Conservation (phyloP, 202 grass and related monocot genomes). For the Bolboschoenoplectus hybrid region DNA sequence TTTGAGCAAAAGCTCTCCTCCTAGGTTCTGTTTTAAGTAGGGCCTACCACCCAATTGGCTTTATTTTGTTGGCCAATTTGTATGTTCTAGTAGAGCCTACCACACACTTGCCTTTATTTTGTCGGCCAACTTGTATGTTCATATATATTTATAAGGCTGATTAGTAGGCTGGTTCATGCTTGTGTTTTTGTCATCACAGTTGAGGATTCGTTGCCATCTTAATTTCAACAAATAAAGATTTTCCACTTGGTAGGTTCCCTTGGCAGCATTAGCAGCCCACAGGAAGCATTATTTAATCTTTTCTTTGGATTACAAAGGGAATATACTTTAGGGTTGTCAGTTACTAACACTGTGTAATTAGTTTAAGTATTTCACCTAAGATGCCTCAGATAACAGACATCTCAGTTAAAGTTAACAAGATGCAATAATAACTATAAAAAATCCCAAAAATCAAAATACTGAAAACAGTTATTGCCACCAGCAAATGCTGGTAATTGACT, state of each 20-base stretch:
- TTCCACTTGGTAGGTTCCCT: slow-evolving; percentile 27
- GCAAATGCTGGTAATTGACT: neutral
- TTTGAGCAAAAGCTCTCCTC: slow-evolving; percentile 23
- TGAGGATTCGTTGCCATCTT: neutral
- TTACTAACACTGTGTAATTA: slow-evolving; percentile 10
- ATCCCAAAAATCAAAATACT: neutral
- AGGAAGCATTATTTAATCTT: neutral
- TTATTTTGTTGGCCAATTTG: slow-evolving; percentile 19
- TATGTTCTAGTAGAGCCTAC: slow-evolving; percentile 21
- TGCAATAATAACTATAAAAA: neutral
- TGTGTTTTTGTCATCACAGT: slow-evolving; percentile 23
- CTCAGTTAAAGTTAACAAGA: neutral
- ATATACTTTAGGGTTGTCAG: slow-evolving; percentile 20
- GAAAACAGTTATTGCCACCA: slow-evolving; percentile 10
- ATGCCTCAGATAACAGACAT: neutral
- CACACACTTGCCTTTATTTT: slow-evolving; percentile 1
- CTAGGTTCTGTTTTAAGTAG: slow-evolving; percentile 29
- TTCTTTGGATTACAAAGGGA: neutral
- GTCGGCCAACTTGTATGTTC: slow-evolving; percentile 21
- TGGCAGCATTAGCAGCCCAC: neutral
- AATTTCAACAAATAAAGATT: slow-evolving; percentile 23
- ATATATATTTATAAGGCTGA: neutral
- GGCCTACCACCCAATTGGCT: slow-evolving; percentile 29
- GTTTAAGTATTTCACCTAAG: slow-evolving; percentile 9
- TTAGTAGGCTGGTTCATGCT: slow-evolving; percentile 22